phyloP scores from a whole-genome alignment of 164 flowering plant genomes.

The Litsea cubeba region DNA sequence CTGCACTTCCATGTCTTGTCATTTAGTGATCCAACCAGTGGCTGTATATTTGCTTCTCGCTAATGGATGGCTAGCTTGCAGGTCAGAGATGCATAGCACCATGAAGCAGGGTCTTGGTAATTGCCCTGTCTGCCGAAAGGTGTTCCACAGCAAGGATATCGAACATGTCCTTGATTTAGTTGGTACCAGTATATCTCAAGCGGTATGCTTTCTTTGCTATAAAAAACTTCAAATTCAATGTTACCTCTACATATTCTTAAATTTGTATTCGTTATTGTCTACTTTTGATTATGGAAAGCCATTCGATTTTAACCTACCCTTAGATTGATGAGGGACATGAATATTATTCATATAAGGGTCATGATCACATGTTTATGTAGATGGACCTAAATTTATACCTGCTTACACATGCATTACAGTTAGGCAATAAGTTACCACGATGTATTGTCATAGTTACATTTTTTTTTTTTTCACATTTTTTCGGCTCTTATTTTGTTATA shows the following conservation, averaged over 20 bases:
- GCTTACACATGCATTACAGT: too few species aligned
- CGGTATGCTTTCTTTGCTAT: conserved; percentile 36
- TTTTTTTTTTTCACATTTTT: too few species aligned
- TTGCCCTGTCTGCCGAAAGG: conserved; percentile 86
- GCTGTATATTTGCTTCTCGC: not conserved
- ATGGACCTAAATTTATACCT: too few species aligned
- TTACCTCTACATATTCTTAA: not conserved
- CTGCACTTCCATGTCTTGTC: too few species aligned
- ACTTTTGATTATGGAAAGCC: not conserved
- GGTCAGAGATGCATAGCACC: conserved; percentile 24
- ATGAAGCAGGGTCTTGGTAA: conserved; percentile 35
- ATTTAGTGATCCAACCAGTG: not conserved
- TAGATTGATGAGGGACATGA: too few species aligned
- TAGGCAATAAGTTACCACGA: too few species aligned
- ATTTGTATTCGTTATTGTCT: not conserved
- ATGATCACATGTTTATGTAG: too few species aligned
- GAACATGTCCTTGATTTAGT: conserved; percentile 75
- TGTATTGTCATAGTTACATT: too few species aligned
- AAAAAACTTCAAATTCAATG: not conserved
- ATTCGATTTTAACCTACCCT: too few species aligned
- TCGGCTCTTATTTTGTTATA: too few species aligned
- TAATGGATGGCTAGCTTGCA: not conserved
- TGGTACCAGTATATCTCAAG: conserved; percentile 28
- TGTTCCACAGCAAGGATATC: conserved; percentile 61
- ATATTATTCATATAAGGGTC: too few species aligned